Evolutionary conservation across 2,329 filamentous ascomycete species (phyloP).

Genomic region (Elsinoe arachidis): DNA sequence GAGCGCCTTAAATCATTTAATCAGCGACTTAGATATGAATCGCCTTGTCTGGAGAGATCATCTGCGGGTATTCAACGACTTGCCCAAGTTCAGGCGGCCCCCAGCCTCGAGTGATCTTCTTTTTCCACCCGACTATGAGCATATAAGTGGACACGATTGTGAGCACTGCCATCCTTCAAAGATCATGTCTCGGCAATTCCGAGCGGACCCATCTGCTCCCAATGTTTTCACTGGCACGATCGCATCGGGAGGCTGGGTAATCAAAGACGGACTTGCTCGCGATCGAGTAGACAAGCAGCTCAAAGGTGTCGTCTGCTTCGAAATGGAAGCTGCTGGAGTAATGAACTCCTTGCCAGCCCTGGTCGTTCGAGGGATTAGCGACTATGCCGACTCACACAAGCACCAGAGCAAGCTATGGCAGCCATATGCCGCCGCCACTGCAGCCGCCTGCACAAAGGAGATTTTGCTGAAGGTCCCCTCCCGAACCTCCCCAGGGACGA

Average conservation of each 20-base stretch:
- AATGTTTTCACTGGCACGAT: constrained; percentile 21
- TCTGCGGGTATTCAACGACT: not conserved
- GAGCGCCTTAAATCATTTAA: constrained; percentile 15
- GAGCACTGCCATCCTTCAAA: not conserved
- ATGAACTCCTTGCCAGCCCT: constrained; percentile 5
- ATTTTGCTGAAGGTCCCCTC: not conserved
- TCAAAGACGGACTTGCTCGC: constrained; percentile 19
- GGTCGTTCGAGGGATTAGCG: constrained; percentile 12
- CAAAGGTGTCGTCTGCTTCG: constrained; percentile 10
- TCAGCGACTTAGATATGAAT: not conserved
- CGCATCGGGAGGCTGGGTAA: constrained; percentile 20
- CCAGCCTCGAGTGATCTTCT: not conserved
- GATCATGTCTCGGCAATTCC: not conserved
- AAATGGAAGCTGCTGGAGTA: constrained; percentile 16
- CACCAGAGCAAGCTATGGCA: constrained; percentile 12
- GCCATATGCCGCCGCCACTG: constrained; percentile 11
- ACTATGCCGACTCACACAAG: constrained; percentile 15
- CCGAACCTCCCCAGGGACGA: not conserved
- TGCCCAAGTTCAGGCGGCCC: not conserved
- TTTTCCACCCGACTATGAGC: not conserved
- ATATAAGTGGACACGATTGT: not conserved
- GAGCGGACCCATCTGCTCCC: not conserved
- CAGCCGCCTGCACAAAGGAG: not conserved
- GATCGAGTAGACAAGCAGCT: not conserved
- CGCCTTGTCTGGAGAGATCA: not conserved